Base-by-base conservation (phyloP, 73 alveolate species). In the Stentor roeselii region DNA sequence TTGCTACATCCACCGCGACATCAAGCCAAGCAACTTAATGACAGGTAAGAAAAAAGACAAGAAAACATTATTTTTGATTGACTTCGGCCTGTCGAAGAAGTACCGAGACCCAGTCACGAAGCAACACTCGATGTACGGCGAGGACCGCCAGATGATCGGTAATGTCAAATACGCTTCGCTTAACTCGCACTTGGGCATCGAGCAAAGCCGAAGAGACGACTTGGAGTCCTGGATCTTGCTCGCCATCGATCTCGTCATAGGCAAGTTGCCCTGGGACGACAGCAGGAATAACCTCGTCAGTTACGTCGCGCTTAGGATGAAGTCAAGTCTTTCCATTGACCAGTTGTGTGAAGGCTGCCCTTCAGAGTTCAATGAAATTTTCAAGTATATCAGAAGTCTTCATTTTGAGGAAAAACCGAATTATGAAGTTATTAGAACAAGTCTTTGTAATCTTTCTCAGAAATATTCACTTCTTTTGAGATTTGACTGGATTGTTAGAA, bases 361-460 rank as follows among this genome's bases (percentile, higher is more conserved):
- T n/a, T n/a, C n/a, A 58, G 97, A 93, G 84, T 86, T 95, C 87
- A 86, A 86, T 37, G 85, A 88, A 37, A 91, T 91, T 78, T 85
- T 96, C 36, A 83, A 91, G 32, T 92, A 93, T 75, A 93, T 93
- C 14, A 86, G 95, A 83, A 87, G 88, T 61, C 83, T 96, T 39
- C 96, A 92, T 39, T 96, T 95, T 82, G 98, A 96, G 75, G 94
- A 95, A 75, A 92, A 93, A 75, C 99, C 99, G 3, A 94, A 96
- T 89, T 96, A 96, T 91, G 94, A 58, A n/a, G n/a, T n/a, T n/a
- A n/a, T n/a, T n/a, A n/a, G n/a, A n/a, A n/a, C n/a, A n/a, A n/a
- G n/a, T n/a, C n/a, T n/a, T n/a, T n/a, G n/a, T 21, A 50, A 50
- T 11, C 6, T 50, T 50, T 11, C 6, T 11, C 30, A 50, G 30